Base-by-base conservation (phyloP, 192 early-diverging fungal genomes). In the Entomortierella chlamydospora region DNA sequence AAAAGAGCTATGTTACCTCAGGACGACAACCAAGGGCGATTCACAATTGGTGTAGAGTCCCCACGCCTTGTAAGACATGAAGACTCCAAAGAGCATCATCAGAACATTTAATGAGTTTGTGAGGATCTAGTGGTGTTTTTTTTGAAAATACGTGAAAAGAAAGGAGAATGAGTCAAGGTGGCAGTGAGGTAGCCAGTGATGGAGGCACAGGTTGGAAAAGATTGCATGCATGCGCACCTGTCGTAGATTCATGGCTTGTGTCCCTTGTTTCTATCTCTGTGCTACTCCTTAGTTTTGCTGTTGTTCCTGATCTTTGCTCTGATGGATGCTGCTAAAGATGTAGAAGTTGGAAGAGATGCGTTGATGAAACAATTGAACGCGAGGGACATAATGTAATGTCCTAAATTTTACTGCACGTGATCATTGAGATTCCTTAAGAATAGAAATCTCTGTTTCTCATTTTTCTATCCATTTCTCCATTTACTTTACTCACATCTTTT, bases 1-100 rank as follows among this genome's bases (percentile, higher is more conserved):
- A 10, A 37, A 10, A 37, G 34, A 37, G 34, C 5, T 37, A 37
- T 37, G 34, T 54, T 70, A 93, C 94, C 91, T 95, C 52, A 99
- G 83, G 8, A 99, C 98, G 0, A 99, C 98, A 8, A 99, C 98
- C 52, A 99, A 94, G 5, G 97, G 98, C 61, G 93, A 95, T 77
- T 99, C 97, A 64, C 87, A 93, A 84, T 98, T 97, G 45, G 92
- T 93, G 42, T 87, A 86, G 61, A 99, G 84, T 13, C 91, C 85
- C 68, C 96, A 85, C 0, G 91, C 93, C 82, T 99, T 99, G 96
- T 96, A 99, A 49, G 96, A 93, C 93, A 97, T 97, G 73, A 99
- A 89, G 64, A 96, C 98, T 51, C 95, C 95, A 22, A 95, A 89
- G 53, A 95, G 83, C 65, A 98, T 94, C 85, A 96, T 91, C 68